Conservation (phyloP, 805 yeast species). For the Lachancea sp. region DNA sequence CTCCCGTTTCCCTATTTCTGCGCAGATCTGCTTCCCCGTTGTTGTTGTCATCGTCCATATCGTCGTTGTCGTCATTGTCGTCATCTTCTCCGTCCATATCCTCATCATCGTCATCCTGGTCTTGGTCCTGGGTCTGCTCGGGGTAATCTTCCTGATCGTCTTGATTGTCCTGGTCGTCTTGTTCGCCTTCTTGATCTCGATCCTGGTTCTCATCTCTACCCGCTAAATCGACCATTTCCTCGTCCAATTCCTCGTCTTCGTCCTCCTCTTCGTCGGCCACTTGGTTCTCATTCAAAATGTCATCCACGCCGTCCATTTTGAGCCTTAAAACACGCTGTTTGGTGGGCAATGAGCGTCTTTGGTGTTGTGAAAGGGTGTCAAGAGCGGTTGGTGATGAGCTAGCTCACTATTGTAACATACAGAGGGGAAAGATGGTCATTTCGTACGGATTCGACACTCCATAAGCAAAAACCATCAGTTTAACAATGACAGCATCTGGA, state of each 20-base stretch:
- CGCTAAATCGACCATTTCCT: slow-evolving; percentile 17
- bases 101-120: slow-evolving; percentile 18
- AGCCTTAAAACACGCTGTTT: not conserved
- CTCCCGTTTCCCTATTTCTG: slow-evolving; percentile 13
- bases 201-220: slow-evolving; percentile 22
- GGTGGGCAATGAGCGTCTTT: not conserved
- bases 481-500: no score
- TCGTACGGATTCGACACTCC: no score
- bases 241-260: slow-evolving; percentile 21
- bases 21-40: slow-evolving; percentile 11
- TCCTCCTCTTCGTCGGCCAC: slow-evolving; percentile 26
- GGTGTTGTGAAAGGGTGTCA: not conserved
- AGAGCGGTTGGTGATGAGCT: not conserved
- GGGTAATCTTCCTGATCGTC: slow-evolving; percentile 15
- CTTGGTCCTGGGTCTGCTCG: slow-evolving; percentile 22
- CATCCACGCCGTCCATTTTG: slow-evolving; percentile 29
- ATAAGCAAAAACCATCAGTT: no score
- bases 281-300: slow-evolving; percentile 25
- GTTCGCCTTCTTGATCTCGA: slow-evolving; percentile 15
- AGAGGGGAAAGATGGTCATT: no score
- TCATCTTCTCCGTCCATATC: slow-evolving; percentile 14
- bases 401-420: not conserved
- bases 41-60: slow-evolving; percentile 11
- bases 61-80: slow-evolving; percentile 19
- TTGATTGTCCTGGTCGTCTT: slow-evolving; percentile 12